Evolutionary conservation across 2,329 filamentous ascomycete genomes (phyloP).

Genomic region (Purpureocillium lavendulum): DNA sequence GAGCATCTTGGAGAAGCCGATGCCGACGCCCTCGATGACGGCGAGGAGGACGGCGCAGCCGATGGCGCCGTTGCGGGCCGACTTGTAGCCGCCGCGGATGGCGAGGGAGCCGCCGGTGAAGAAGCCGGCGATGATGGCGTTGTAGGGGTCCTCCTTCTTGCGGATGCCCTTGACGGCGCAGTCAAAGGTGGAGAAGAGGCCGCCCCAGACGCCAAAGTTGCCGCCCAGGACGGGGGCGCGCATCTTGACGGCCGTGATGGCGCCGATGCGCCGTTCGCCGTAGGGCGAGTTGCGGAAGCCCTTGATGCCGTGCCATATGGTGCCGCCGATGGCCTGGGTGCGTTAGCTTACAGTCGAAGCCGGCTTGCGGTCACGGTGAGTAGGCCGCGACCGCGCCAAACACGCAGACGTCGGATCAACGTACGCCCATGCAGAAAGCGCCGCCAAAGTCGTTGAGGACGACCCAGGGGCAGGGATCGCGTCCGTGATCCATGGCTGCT

Average conservation of each 20-base stretch:
- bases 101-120: conserved; percentile 91
- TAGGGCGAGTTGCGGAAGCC: conserved; percentile 84
- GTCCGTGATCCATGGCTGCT: conserved; percentile 74
- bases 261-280: conserved; percentile 91
- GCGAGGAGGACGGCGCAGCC: conserved; percentile 90
- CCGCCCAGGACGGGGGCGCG: conserved; percentile 91
- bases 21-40: conserved; percentile 95
- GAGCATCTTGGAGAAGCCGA: conserved; percentile 92
- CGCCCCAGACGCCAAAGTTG: conserved; percentile 98
- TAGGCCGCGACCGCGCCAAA: no score
- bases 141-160: conserved; percentile 97
- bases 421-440: conserved; percentile 92
- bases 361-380: no score
- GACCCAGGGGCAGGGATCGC: conserved; percentile 96
- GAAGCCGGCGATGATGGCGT: conserved; percentile 95
- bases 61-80: conserved; percentile 90
- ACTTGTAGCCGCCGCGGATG: conserved; percentile 83
- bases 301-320: conserved; percentile 96
- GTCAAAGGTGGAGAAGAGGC: conserved; percentile 91
- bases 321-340: conserved; percentile 60
- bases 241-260: conserved; percentile 95
- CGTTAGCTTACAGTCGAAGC: no score
- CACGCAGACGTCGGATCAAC: no score
- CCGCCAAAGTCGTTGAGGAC: conserved; percentile 96
- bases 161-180: conserved; percentile 90